Evolutionary conservation across 164 flowering plant species (phyloP).

Genomic region (Liriodendron chinense): DNA sequence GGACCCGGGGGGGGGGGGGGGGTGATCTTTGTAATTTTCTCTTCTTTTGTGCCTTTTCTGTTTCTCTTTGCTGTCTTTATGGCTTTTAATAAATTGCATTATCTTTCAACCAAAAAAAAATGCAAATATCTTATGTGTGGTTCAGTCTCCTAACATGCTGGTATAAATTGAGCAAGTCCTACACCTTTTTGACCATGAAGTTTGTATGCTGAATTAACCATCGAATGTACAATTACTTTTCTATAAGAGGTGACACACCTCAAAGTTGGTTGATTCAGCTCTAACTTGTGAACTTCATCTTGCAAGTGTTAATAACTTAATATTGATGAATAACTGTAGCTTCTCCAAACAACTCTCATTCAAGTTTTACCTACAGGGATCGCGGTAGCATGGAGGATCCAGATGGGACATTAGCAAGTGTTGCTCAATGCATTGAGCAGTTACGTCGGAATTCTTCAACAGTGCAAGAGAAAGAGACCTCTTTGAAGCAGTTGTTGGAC

Average conservation of each 20-base stretch:
- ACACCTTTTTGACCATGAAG: no score
- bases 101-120: no score
- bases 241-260: not conserved
- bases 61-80: no score
- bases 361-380: conserved; percentile 51
- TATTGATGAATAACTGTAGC: not conserved
- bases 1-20: no score
- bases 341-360: not conserved
- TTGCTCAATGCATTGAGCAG: conserved; percentile 97
- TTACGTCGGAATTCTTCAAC: conserved; percentile 78
- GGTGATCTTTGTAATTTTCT: no score
- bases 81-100: no score
- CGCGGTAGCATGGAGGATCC: conserved; percentile 89
- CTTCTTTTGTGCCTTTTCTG: no score
- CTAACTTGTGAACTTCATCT: not conserved
- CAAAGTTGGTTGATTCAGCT: not conserved
- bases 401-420: conserved; percentile 95
- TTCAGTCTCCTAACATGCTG: no score
- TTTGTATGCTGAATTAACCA: no score
- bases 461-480: conserved; percentile 74
- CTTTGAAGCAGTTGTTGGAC: conserved; percentile 73
- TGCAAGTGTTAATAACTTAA: not conserved
- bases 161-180: no score
- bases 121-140: no score
- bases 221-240: no score